Conservation (phyloP, 805 yeast species). For the Starmerella geochares region DNA sequence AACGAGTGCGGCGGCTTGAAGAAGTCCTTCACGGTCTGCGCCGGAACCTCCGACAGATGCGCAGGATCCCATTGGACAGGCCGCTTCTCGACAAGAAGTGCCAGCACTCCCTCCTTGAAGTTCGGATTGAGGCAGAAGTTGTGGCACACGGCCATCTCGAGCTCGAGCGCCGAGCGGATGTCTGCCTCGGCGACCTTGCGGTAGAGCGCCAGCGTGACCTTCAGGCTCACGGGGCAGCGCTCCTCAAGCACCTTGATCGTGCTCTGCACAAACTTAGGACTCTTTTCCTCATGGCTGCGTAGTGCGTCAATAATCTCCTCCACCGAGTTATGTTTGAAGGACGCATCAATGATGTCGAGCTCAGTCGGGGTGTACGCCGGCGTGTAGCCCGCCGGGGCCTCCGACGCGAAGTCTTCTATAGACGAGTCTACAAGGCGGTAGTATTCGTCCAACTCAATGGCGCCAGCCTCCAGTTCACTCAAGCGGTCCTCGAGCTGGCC, state of each 20-base stretch:
- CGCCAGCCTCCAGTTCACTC: constrained; percentile 42
- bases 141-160: constrained; percentile 68
- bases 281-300: constrained; percentile 43
- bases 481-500: constrained; percentile 55
- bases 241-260: constrained; percentile 47
- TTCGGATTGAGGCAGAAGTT: constrained; percentile 59
- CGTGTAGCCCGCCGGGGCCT: constrained; percentile 37
- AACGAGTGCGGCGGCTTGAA: constrained; percentile 31
- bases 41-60: constrained; percentile 33
- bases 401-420: constrained; percentile 65
- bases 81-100: constrained; percentile 44
- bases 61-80: constrained; percentile 44
- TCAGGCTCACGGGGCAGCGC: constrained; percentile 72
- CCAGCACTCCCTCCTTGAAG: constrained; percentile 45
- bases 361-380: constrained; percentile 46
- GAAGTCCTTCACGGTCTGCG: constrained; percentile 26
- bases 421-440: constrained; percentile 53
- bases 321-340: constrained; percentile 45
- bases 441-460: constrained; percentile 23
- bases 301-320: constrained; percentile 41
- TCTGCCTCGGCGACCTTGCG: constrained; percentile 49
- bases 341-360: constrained; percentile 53
- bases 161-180: constrained; percentile 55
- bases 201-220: constrained; percentile 59
- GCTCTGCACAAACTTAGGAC: constrained; percentile 54